phyloP scores from a whole-genome alignment of 257 asterid genomes.

The Ophiorrhiza pumila region DNA sequence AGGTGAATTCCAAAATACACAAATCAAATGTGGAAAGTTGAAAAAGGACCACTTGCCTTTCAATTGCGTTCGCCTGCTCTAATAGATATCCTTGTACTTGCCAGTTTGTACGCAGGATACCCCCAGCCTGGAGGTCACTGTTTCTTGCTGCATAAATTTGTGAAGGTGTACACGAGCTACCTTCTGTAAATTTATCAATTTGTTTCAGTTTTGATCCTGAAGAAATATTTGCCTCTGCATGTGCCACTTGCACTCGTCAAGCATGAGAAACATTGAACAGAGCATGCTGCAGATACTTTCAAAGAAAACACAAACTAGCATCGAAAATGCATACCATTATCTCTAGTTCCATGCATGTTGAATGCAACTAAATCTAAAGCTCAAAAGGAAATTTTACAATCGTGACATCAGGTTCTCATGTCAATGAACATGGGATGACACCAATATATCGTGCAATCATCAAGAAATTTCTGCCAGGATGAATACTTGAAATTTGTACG shows the following conservation, averaged over 20 bases:
- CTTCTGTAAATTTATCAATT: conserved; percentile 37
- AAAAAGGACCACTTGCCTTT: conserved; percentile 46
- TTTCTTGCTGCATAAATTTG: conserved; percentile 32
- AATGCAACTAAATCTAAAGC: neutral
- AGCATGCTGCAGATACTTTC: neutral
- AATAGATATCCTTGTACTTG: conserved; percentile 90
- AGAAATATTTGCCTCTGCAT: conserved; percentile 42
- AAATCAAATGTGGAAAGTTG: neutral
- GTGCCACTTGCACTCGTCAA: conserved; percentile 13
- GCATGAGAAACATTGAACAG: neutral
- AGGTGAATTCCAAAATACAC: neutral
- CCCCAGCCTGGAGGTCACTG: conserved; percentile 43
- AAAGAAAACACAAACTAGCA: neutral
- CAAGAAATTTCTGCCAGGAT: neutral
- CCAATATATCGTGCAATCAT: neutral
- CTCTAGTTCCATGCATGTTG: neutral
- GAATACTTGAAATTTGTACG: neutral
- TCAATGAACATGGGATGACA: neutral
- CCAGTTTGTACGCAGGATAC: conserved; percentile 83
- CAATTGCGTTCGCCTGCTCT: conserved; percentile 74
- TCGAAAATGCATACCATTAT: neutral
- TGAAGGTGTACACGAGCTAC: conserved; percentile 29
- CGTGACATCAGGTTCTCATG: neutral
- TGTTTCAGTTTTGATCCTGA: conserved; percentile 36
- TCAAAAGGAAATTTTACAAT: neutral